Base-by-base conservation (phyloP, 2,329 filamentous ascomycete species). In the Aspergillus sp. region DNA sequence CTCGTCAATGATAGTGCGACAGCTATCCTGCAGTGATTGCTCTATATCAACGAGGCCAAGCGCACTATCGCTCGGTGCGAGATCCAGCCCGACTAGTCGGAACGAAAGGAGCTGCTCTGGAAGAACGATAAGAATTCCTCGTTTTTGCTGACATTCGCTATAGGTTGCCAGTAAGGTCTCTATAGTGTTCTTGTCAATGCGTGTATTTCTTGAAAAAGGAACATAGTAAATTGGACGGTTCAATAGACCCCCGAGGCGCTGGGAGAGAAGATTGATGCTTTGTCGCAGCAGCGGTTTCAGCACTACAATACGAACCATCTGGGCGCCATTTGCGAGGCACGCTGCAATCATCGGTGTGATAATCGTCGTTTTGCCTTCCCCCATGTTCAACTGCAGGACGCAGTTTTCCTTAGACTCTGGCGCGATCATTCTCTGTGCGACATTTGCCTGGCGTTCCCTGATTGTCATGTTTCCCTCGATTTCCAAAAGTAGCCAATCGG, bases 41-140 rank as follows among this genome's bases (percentile, higher is more conserved):
- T 48, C 27, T 2, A 55, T 12, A 12, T 48, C 52, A 8, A 46
- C 48, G 4, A 60, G 47, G 19, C 52, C 33, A 45, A 57, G 14
- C 2, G 6, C 9, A 31, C 9, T 31, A 31, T 31, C 27, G 27
- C 27, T 31, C 8, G 27, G 27, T 31, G 27, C 27, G 27, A 31
- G 27, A 11, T 31, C 27, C 9, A 31, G 27, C 8, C 27, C 27
- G 15, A 15, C 15, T n/a, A 90, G 74, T 64, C 82, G 84, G 68
- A 88, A 88, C 0, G 87, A 90, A 6, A 90, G 72, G 0, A 86
- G 74, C 58, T 90, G 84, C 53, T 89, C 87, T 0, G 87, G 87
- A 1, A 86, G 77, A 0, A 80, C 78, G 0, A 90, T 69, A 19
- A 90, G 77, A 0, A 90, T 70, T 0, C 86, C 86, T 0, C 73